phyloP scores from a whole-genome alignment of 2,329 filamentous ascomycete genomes.

The Aspergillaceae sp. region DNA sequence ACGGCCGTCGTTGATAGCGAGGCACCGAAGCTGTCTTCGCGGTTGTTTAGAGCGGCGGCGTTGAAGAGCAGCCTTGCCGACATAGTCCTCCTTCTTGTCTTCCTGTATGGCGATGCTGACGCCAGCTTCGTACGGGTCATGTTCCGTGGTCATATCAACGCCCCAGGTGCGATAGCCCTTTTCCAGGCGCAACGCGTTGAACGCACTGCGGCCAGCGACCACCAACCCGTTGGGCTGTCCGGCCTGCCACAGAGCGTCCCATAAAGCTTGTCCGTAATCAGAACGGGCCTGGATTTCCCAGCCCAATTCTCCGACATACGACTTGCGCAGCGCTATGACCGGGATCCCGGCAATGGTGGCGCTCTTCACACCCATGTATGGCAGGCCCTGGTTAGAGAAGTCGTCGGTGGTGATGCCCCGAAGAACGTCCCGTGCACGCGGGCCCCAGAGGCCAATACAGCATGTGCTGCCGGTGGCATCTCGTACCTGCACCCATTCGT shows the following conservation, averaged over 20 bases:
- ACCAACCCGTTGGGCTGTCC: conserved; percentile 49
- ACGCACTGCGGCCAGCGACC: conserved; percentile 50
- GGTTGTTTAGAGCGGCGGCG: conserved; percentile 30
- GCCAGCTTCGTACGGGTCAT: conserved; percentile 53
- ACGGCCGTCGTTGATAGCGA: conserved; percentile 48
- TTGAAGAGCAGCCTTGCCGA: conserved; percentile 45
- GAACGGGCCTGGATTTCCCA: conserved; percentile 56
- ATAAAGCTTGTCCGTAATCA: conserved; percentile 50
- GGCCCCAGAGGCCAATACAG: conserved; percentile 56
- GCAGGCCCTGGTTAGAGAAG: conserved; percentile 31
- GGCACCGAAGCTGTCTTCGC: conserved; percentile 36
- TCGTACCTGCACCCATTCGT: conserved; percentile 43
- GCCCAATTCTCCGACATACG: conserved; percentile 53
- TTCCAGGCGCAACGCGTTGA: conserved; percentile 52
- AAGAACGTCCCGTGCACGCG: conserved; percentile 47
- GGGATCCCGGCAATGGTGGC: conserved; percentile 48
- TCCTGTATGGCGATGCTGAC: conserved; percentile 43
- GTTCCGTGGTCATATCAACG: conserved; percentile 52
- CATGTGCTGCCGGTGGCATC: conserved; percentile 55
- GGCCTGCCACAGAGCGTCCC: conserved; percentile 50
- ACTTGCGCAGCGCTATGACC: conserved; percentile 48
- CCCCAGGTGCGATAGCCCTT: conserved; percentile 52
- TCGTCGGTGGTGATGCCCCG: conserved; percentile 23
- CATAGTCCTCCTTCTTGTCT: conserved; percentile 31
- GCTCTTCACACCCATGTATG: conserved; percentile 44